These are phyloP conservation scores for Xylariaceae sp. DNA, from an alignment of 2,329 filamentous ascomycete species.

Conservation along the genomic window DNA sequence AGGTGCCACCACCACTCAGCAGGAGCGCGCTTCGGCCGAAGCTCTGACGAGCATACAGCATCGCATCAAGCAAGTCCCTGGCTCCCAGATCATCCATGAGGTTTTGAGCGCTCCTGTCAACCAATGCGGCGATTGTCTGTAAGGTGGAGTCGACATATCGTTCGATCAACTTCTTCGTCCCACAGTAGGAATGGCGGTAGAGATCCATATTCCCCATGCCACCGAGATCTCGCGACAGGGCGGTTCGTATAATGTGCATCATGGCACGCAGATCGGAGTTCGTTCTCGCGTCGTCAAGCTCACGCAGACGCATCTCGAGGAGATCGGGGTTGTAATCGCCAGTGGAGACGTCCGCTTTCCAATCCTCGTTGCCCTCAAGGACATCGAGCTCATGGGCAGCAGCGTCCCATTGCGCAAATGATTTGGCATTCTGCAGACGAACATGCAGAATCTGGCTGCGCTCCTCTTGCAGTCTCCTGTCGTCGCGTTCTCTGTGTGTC, in stretches of 20 bases:
- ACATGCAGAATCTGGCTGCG: constrained; percentile 59
- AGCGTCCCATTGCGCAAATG: constrained; percentile 67
- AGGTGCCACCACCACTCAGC: constrained; percentile 80
- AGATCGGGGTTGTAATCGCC: constrained; percentile 68
- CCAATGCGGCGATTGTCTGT: constrained; percentile 66
- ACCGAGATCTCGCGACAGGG: constrained; percentile 74
- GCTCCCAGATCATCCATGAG: constrained; percentile 53
- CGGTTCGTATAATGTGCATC: constrained; percentile 76
- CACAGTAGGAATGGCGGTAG: constrained; percentile 79
- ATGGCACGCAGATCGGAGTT: constrained; percentile 71
- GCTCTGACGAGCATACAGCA: constrained; percentile 69
- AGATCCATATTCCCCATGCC: constrained; percentile 80
- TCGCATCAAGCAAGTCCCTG: constrained; percentile 58
- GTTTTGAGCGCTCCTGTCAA: constrained; percentile 52
- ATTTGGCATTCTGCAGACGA: constrained; percentile 64
- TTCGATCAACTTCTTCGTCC: constrained; percentile 84
- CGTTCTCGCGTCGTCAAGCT: constrained; percentile 70
- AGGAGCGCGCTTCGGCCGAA: constrained; percentile 82
- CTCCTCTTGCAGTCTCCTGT: constrained; percentile 46
- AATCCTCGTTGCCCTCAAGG: constrained; percentile 74
- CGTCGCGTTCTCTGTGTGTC: constrained; percentile 44
- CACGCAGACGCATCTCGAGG: constrained; percentile 63
- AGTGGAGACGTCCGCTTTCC: constrained; percentile 65
- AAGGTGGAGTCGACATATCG: constrained; percentile 78
- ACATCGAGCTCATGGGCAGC: constrained; percentile 74